These are phyloP conservation scores for Stagonosporopsis chrysanthemi DNA, from an alignment of 2,329 filamentous ascomycete genomes.

Conservation along the genomic window DNA sequence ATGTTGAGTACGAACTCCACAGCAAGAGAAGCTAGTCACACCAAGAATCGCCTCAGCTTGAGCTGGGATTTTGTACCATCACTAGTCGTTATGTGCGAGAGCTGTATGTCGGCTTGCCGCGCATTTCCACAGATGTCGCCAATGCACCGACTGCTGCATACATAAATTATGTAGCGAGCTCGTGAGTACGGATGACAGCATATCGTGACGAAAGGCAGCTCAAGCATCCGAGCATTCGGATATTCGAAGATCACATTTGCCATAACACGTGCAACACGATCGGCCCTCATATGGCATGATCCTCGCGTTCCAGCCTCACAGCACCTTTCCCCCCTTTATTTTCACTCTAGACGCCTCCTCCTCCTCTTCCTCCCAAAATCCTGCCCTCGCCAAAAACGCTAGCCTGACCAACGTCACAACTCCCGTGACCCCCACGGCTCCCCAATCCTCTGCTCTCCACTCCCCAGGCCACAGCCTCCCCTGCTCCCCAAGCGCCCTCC, in stretches of 20 bases:
- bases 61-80: neutral
- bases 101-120: neutral
- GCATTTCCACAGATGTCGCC: neutral
- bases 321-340: neutral
- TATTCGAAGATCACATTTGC: no score
- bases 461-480: slow-evolving; percentile 19
- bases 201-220: neutral
- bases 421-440: slow-evolving; percentile 43
- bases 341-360: neutral
- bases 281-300: neutral
- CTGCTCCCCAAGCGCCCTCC: slow-evolving; percentile 26
- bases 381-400: slow-evolving; percentile 30
- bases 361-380: slow-evolving; percentile 20
- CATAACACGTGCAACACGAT: neutral
- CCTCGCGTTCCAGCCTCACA: neutral
- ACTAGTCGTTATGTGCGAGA: neutral
- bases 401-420: slow-evolving; percentile 31
- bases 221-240: neutral
- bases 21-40: neutral
- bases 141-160: slow-evolving; percentile 41
- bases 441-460: slow-evolving; percentile 39
- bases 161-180: slow-evolving; percentile 41
- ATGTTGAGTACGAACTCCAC: slow-evolving; percentile 18
- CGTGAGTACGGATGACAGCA: neutral
- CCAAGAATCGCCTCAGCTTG: slow-evolving; percentile 5